A percentile compares a stretch with the other conserved stretches of the same genome.
phyloP scores from a whole-genome alignment of 306 rosid genomes.

The Trichosanthes truncata region DNA sequence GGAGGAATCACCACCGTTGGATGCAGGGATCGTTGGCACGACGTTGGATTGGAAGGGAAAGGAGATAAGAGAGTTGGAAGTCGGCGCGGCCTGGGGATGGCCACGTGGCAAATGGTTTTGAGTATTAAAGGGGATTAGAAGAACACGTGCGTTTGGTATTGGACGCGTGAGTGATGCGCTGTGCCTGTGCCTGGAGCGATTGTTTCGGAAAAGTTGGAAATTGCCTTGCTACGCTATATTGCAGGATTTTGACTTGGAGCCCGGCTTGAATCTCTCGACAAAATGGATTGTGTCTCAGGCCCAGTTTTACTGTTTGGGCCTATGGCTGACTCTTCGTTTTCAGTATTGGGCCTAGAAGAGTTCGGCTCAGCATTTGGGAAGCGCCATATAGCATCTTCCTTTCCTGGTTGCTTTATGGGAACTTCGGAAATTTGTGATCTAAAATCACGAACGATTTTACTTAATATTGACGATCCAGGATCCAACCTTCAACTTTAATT shows the following conservation, averaged over 20 bases:
- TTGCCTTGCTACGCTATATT: neutral
- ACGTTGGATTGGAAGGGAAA: neutral
- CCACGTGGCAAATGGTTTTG: neutral
- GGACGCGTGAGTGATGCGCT: neutral
- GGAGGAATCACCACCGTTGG: slow-evolving; percentile 8
- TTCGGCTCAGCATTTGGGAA: no score
- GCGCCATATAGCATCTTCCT: no score
- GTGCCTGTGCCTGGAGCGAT: neutral
- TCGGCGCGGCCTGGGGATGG: neutral
- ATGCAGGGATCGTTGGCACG: neutral
- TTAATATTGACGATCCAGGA: no score
- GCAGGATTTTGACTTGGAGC: neutral
- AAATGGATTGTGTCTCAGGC: neutral
- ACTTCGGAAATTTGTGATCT: no score
- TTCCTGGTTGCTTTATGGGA: no score
- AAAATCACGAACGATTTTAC: no score
- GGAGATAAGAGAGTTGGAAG: neutral
- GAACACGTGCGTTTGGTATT: neutral
- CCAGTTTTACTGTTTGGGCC: neutral
- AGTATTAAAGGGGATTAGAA: no score
- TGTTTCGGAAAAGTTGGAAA: neutral
- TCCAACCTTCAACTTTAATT: no score
- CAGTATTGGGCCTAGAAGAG: neutral
- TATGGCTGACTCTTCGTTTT: neutral
- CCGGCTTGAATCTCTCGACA: neutral